These are phyloP conservation scores for Orychophragmus violaceus DNA, from an alignment of 345 rosid species.

Conservation along the genomic window DNA sequence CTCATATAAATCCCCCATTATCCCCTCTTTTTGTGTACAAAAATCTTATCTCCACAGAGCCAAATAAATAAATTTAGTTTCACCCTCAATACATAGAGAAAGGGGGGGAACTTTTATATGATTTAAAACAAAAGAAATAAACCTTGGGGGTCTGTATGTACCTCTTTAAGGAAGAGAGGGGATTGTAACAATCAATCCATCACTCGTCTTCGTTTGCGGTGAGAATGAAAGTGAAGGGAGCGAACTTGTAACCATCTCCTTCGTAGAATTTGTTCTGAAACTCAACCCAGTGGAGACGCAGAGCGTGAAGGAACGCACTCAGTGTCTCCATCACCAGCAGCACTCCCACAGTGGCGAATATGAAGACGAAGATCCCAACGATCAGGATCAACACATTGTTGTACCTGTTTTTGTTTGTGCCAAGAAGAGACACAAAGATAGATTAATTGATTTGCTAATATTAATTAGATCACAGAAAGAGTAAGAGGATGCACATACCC, in stretches of 20 bases:
- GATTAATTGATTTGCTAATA: neutral
- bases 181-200: slow-evolving; percentile 4
- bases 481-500: slow-evolving; percentile 37
- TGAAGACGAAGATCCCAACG: slow-evolving; percentile 60
- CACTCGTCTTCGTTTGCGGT: slow-evolving; percentile 52
- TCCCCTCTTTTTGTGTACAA: neutral
- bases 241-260: slow-evolving; percentile 89
- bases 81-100: neutral
- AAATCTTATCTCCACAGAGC: neutral
- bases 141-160: neutral
- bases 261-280: slow-evolving; percentile 95
- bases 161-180: neutral
- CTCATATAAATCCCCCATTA: slow-evolving; percentile 9
- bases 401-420: slow-evolving; percentile 38
- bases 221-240: slow-evolving; percentile 59
- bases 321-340: slow-evolving; percentile 97
- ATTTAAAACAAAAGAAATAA: neutral
- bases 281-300: slow-evolving; percentile 98
- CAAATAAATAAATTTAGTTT: slow-evolving; percentile 16
- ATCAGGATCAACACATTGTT: slow-evolving; percentile 69
- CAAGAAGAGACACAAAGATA: neutral
- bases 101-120: neutral
- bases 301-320: slow-evolving; percentile 92
- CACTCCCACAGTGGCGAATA: slow-evolving; percentile 90
- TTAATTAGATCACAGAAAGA: neutral